Evolutionary conservation across 2,329 filamentous ascomycete species (phyloP), one percentile per base, ranked within the genome.

Genomic region (Aureobasidium zeae): DNA sequence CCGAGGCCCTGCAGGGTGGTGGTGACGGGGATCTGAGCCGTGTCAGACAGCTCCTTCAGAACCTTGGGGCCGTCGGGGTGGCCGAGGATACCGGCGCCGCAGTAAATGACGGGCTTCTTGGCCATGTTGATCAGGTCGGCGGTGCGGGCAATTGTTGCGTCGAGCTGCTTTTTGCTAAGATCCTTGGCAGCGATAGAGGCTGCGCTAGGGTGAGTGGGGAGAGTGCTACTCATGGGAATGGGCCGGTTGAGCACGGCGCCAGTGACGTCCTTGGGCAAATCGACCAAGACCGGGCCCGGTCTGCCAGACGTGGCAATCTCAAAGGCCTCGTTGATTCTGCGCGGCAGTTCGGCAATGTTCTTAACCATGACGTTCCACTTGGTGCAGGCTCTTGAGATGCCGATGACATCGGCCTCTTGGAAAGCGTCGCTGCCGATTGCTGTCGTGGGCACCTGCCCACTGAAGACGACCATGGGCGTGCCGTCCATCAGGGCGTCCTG

Each of bases 331-430:
- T 95, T 94, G 60, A 96, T 96, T 52, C 89, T 78, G 56, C 85
- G 79, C 38, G 91, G 91, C 45, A 98, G 73, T 67, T 98, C 91
- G 38, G 86, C 87, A 44, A 94, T 80, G 63, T 82, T 89, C 74
- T 93, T 95, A 36, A 95, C 86, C 87, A 96, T 93, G 48, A 94
- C 86, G 57, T 96, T 96, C 91, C 91, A 98, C 71, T 96, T 96
- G 54, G 88, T 95, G 73, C 88, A 95, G 15, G 88, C 81, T 57
- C 89, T 77, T 24, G 86, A 94, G 63, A 98, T 96, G 54, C 89
- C 89, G 48, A 95, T 73, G 25, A 94, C 81, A 60, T 98, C 91
- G 47, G 87, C 88, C 67, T 96, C 91, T 63, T 98, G 91, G 74
- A 96, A 96, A 45, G 87, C 86, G 63, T 96, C 89, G 50, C 84